These are phyloP conservation scores for Euphrasia arctica DNA, from an alignment of 305 asterid genomes.

Conservation along the genomic window DNA sequence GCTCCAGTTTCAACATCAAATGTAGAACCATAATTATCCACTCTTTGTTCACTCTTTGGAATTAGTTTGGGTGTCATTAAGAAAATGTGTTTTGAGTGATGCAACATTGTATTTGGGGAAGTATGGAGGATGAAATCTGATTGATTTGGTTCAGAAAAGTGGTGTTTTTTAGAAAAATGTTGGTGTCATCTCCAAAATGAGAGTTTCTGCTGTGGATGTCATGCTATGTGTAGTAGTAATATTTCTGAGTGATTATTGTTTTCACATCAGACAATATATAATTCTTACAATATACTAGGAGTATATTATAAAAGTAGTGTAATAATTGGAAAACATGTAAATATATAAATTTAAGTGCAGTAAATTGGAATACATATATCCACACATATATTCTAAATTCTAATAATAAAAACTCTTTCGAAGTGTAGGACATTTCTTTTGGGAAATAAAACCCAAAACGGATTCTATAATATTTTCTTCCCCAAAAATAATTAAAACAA, in stretches of 20 bases:
- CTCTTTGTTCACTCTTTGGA: not conserved
- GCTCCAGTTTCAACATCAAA: conserved; percentile 16
- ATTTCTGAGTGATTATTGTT: not conserved
- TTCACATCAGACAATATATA: not conserved
- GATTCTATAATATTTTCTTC: not conserved
- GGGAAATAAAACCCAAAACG: not conserved
- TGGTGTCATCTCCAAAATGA: not conserved
- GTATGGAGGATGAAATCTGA: conserved; percentile 3
- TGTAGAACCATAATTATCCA: conserved; percentile 8
- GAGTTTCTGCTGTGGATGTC: not conserved
- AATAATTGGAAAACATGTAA: not conserved
- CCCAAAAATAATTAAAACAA: not conserved
- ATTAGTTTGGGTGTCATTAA: conserved; percentile 1
- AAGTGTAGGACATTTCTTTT: not conserved
- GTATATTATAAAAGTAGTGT: not conserved
- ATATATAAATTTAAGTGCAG: not conserved
- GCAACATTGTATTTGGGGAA: not conserved
- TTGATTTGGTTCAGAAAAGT: not conserved
- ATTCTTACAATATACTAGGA: not conserved
- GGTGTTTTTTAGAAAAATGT: not conserved
- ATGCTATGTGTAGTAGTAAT: not conserved
- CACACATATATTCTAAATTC: not conserved
- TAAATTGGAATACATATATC: not conserved
- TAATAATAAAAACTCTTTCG: not conserved
- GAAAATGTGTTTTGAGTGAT: not conserved